Base-by-base conservation (phyloP, 768 basidiomycete species). In the Phaeotremella fagi region DNA sequence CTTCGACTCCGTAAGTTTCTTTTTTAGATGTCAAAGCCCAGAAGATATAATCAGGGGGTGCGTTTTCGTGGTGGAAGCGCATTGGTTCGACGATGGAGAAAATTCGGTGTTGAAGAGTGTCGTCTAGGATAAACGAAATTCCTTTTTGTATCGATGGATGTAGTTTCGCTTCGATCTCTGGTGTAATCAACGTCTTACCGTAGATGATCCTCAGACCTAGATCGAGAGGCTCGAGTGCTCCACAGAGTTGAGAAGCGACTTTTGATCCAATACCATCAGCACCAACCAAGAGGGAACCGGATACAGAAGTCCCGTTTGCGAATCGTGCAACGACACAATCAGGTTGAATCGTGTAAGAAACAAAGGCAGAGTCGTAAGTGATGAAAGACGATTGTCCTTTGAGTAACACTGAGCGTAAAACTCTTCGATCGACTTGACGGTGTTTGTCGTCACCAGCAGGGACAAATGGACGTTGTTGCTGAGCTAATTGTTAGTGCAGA, bases 241-340 rank as follows among this genome's bases (percentile, higher is more conserved):
- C 28, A 23, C 50, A 55, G 14, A 49, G 27, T 9, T 57, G 47
- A 28, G 56, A 55, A 24, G 59, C 55, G n/a, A 61, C 59, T 2
- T 22, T 22, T 3, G 56, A 58, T 4, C 49, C 27, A 18, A 50
- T 18, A 11, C 60, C 60, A 37, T 61, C 57, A 18, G 60, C 60
- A 6, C 60, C 60, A 15, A 61, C 52, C 4, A 61, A 48, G 0
- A 61, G 22, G 6, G 56, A 58, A 3, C 59, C 59, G 6, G 12
- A 18, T 6, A 38, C 44, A 16, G 50, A 36, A 18, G 55, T 36
- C 7, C 59, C 59, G 42, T 61, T 31, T 12, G 50, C 28, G 45
- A 61, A 61, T n/a, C 50, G 50, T 3, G 59, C 59, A 9, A 35
- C 50, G 22, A 61, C 50, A 4, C 14, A 4, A 26, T 16, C 12